phyloP scores from a whole-genome alignment of 1,284 basidiomycete genomes.

The Ceratobasidium sp. region DNA sequence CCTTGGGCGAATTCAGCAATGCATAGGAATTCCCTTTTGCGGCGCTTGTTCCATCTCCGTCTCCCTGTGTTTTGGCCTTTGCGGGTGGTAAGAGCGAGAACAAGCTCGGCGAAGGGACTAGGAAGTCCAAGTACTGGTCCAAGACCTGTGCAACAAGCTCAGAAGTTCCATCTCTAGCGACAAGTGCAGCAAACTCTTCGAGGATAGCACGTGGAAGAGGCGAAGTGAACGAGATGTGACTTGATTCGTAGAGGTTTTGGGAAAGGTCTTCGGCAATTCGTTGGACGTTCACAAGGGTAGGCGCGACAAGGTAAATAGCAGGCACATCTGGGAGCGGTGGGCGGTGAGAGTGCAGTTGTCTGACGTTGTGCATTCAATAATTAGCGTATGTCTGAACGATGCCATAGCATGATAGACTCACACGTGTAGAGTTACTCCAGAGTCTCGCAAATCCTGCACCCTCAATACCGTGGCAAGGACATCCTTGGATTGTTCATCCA shows the following conservation, averaged over 20 bases:
- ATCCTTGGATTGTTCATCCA: constrained; percentile 97
- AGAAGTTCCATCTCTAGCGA: constrained; percentile 87
- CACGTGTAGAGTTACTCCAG: constrained; percentile 98
- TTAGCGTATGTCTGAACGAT: background rate
- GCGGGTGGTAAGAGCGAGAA: constrained; percentile 85
- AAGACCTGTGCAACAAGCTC: constrained; percentile 89
- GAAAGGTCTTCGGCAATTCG: constrained; percentile 86
- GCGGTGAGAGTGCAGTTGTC: constrained; percentile 90
- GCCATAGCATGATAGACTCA: constrained; percentile 59
- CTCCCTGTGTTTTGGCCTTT: constrained; percentile 54
- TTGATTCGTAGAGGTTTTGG: constrained; percentile 85
- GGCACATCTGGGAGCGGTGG: constrained; percentile 96
- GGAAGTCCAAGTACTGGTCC: constrained; percentile 97
- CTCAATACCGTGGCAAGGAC: constrained; percentile 94
- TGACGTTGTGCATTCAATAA: constrained; percentile 56
- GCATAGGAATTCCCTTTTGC: constrained; percentile 69
- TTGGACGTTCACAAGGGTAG: constrained; percentile 87
- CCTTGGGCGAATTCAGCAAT: constrained; percentile 92
- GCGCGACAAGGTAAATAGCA: constrained; percentile 96
- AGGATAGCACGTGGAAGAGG: constrained; percentile 88
- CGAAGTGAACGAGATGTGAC: constrained; percentile 96
- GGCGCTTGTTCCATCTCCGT: constrained; percentile 54
- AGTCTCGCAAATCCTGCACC: constrained; percentile 96
- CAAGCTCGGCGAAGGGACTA: constrained; percentile 93
- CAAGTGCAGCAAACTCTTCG: constrained; percentile 92